Evolutionary conservation across 2,329 filamentous ascomycete genomes (phyloP).

Genomic region (Fusarium sterilihyphosum): DNA sequence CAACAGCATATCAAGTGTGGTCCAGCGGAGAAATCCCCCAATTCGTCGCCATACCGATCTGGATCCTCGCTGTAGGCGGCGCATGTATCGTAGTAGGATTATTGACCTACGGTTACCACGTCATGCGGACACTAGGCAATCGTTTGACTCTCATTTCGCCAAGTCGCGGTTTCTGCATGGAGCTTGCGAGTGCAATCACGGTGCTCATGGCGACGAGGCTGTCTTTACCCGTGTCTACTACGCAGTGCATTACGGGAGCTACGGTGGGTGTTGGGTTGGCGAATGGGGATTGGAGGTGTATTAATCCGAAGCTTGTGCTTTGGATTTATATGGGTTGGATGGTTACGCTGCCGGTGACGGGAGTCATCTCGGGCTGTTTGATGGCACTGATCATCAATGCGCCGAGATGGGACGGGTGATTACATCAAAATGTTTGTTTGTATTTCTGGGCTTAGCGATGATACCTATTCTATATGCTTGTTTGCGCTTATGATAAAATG

Average conservation of each 20-base stretch:
- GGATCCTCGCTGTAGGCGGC: constrained; percentile 67
- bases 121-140: constrained; percentile 72
- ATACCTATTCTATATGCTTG: constrained; percentile 4
- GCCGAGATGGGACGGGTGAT: constrained; percentile 49
- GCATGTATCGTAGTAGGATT: constrained; percentile 63
- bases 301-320: constrained; percentile 69
- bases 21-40: constrained; percentile 54
- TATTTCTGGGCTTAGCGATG: neutral
- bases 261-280: constrained; percentile 71
- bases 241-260: constrained; percentile 72
- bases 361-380: constrained; percentile 59
- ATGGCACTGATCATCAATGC: constrained; percentile 67
- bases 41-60: constrained; percentile 63
- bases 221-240: constrained; percentile 70
- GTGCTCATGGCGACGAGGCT: constrained; percentile 66
- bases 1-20: constrained; percentile 71
- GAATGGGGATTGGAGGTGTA: constrained; percentile 65
- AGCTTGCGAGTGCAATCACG: constrained; percentile 69
- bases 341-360: constrained; percentile 61
- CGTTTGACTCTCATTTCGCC: constrained; percentile 70
- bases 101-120: constrained; percentile 70
- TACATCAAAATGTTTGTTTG: neutral
- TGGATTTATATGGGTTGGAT: constrained; percentile 67
- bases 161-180: constrained; percentile 67
- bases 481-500: neutral